phyloP scores from a whole-genome alignment of 768 basidiomycete genomes.

The Scleroderma citrinum region DNA sequence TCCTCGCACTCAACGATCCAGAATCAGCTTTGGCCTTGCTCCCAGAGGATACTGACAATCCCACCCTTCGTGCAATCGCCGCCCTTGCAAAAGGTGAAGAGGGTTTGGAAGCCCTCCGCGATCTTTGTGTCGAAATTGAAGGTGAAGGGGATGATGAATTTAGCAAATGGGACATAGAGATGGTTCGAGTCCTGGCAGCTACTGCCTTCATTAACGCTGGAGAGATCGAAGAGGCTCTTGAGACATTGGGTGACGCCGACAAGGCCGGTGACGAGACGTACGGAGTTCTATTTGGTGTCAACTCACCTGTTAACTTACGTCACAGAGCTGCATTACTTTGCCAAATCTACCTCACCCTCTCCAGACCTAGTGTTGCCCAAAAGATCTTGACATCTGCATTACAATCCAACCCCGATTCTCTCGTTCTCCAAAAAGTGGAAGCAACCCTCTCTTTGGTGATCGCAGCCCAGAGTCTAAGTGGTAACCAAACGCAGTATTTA shows the following conservation, averaged over 20 bases:
- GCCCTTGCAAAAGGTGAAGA: conserved; percentile 63
- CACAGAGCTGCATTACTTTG: conserved; percentile 73
- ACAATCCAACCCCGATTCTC: conserved; percentile 83
- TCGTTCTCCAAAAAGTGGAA: conserved; percentile 86
- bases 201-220: conserved; percentile 80
- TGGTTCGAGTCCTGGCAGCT: conserved; percentile 77
- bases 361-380: conserved; percentile 81
- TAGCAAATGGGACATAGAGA: conserved; percentile 60
- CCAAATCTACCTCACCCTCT: conserved; percentile 87
- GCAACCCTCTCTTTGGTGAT: conserved; percentile 72
- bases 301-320: not conserved
- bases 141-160: conserved; percentile 74
- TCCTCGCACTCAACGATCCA: conserved; percentile 63
- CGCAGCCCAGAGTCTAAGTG: conserved; percentile 59
- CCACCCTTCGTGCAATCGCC: conserved; percentile 63
- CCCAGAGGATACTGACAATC: conserved; percentile 52
- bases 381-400: conserved; percentile 81
- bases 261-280: conserved; percentile 85
- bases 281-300: conserved; percentile 20
- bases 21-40: conserved; percentile 52
- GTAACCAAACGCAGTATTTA: conserved; percentile 25
- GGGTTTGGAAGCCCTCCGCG: conserved; percentile 75
- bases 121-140: conserved; percentile 83
- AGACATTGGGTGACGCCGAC: conserved; percentile 69
- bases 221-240: conserved; percentile 88